These are phyloP conservation scores for Lasiodiplodia sp. DNA, from an alignment of 2,329 filamentous ascomycete species.

Conservation along the genomic window DNA sequence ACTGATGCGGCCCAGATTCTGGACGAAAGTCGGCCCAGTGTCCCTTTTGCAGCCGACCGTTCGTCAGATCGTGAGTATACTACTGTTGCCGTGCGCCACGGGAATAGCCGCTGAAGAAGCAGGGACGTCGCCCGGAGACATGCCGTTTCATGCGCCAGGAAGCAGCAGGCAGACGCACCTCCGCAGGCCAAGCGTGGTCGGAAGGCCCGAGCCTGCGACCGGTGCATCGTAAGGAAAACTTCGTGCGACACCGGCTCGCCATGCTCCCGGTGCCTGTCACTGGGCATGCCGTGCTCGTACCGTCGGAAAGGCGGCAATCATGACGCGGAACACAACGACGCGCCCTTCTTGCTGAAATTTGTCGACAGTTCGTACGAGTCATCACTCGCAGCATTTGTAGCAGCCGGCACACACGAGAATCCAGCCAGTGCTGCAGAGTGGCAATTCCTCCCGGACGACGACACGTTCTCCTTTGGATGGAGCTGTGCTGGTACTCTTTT, in stretches of 20 bases:
- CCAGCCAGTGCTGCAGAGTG: background rate
- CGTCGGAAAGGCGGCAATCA: background rate
- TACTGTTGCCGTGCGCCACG: background rate
- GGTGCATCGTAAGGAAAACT: background rate
- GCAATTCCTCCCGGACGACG: background rate
- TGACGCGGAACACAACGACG: background rate
- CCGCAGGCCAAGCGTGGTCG: background rate
- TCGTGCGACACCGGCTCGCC: background rate
- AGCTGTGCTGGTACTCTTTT: background rate
- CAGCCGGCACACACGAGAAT: background rate
- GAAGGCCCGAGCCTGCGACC: background rate
- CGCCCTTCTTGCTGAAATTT: background rate
- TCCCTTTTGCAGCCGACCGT: background rate
- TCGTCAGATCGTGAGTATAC: background rate
- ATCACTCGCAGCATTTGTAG: background rate
- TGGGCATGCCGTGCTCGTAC: background rate
- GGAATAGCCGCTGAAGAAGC: background rate
- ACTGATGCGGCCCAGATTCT: background rate
- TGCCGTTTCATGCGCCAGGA: background rate
- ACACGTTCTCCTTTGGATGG: background rate
- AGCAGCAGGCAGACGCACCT: background rate
- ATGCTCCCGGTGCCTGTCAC: background rate
- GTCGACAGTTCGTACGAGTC: background rate
- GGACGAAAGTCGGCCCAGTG: background rate
- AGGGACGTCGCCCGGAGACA: slow-evolving; percentile 1